Conservation (phyloP, 2,329 filamentous ascomycete genomes). For the Cladophialophora carrionii region DNA sequence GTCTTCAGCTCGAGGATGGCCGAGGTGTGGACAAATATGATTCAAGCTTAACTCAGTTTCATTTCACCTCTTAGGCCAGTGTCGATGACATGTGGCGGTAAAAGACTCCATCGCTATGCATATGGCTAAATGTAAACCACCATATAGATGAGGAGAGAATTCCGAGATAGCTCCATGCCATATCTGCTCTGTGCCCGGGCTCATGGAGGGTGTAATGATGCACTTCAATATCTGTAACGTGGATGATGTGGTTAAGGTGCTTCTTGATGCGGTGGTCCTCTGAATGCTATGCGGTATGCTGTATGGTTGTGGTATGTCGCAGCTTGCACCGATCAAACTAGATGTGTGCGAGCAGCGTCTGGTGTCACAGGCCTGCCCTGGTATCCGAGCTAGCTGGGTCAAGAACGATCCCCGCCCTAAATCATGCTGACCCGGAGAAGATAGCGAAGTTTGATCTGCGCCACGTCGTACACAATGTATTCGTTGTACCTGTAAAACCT, state of each 20-base stretch:
- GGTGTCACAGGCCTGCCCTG: background rate
- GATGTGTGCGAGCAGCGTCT: background rate
- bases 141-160: background rate
- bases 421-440: conserved; percentile 49
- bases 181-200: background rate
- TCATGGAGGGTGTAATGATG: background rate
- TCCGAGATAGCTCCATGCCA: background rate
- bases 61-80: background rate
- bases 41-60: background rate
- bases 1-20: background rate
- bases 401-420: conserved; percentile 7
- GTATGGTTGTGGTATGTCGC: background rate
- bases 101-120: conserved; percentile 6
- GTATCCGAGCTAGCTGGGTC: background rate
- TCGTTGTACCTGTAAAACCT: conserved; percentile 45
- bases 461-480: conserved; percentile 55
- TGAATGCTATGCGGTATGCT: background rate
- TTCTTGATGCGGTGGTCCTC: background rate
- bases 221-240: background rate
- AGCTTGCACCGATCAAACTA: background rate
- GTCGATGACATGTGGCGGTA: background rate
- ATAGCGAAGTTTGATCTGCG: conserved; percentile 53
- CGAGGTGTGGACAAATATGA: background rate
- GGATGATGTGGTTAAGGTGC: background rate
- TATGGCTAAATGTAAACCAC: background rate